These are phyloP conservation scores for Nakazawaea ishiwadae DNA, from an alignment of 805 yeast species.

Conservation along the genomic window DNA sequence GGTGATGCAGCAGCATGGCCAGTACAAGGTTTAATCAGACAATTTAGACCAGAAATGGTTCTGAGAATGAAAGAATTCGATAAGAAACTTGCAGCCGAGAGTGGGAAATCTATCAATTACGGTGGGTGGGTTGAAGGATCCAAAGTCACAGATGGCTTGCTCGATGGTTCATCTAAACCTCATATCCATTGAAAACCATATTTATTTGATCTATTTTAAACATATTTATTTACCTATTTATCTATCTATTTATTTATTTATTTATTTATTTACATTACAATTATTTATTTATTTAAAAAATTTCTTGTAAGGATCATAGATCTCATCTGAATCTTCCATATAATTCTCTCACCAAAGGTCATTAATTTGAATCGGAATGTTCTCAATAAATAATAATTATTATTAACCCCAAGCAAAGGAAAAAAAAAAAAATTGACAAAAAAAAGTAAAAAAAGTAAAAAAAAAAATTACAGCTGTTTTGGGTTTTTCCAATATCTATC, in stretches of 20 bases:
- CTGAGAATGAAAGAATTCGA: slow-evolving; percentile 68
- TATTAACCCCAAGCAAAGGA: no score
- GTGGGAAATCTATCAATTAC: slow-evolving; percentile 42
- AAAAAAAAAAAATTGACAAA: no score
- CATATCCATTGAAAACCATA: slow-evolving; percentile 13
- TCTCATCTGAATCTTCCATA: no score
- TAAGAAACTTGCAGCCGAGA: slow-evolving; percentile 25
- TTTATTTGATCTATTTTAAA: slow-evolving; percentile 1
- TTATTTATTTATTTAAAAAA: slow-evolving; percentile 12
- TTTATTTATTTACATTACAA: slow-evolving; percentile 10
- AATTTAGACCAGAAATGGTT: slow-evolving; percentile 78
- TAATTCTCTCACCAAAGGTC: no score
- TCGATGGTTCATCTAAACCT: slow-evolving; percentile 56
- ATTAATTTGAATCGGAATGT: no score
- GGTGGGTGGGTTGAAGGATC: slow-evolving; percentile 81
- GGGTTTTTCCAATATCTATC: no score
- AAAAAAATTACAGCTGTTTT: no score
- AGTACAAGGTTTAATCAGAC: slow-evolving; percentile 79
- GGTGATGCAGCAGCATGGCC: slow-evolving; percentile 97
- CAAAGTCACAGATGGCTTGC: slow-evolving; percentile 56
- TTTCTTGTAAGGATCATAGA: no score
- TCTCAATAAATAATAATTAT: no score
- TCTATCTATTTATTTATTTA: slow-evolving; percentile 11
- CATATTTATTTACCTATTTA: slow-evolving; percentile 1
- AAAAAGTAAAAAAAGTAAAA: no score